Evolutionary conservation across 192 early-diverging fungal species (phyloP).

Genomic region (Rhizophagus prolifer): DNA sequence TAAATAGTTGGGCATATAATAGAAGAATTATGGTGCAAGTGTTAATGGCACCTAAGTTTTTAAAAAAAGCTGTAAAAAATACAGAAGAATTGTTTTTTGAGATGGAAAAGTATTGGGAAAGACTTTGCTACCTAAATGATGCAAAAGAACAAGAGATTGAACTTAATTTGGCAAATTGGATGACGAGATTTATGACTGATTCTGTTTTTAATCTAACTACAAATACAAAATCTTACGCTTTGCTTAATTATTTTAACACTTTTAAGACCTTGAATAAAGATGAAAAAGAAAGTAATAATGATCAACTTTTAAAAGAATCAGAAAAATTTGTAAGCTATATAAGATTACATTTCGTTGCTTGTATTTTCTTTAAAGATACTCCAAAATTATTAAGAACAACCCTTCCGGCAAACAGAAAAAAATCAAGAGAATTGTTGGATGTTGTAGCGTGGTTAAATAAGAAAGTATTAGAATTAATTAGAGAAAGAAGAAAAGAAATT

Average conservation of each 20-base stretch:
- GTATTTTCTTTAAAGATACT: slow-evolving; percentile 6
- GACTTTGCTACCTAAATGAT: not conserved
- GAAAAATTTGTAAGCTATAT: not conserved
- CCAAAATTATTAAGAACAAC: not conserved
- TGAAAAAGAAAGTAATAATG: not conserved
- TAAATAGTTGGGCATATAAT: not conserved
- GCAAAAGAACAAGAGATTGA: not conserved
- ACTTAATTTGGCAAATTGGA: not conserved
- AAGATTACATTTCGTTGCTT: not conserved
- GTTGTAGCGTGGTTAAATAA: not conserved
- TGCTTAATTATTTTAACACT: not conserved
- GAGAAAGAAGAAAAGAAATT: slow-evolving; percentile 12
- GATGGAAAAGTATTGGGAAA: slow-evolving; percentile 5
- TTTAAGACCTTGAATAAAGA: not conserved
- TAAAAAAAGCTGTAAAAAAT: not conserved
- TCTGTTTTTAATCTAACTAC: not conserved
- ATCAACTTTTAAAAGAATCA: not conserved
- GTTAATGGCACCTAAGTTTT: slow-evolving; percentile 5
- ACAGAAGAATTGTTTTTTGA: not conserved
- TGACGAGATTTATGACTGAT: not conserved
- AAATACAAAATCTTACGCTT: not conserved
- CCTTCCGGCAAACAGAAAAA: not conserved
- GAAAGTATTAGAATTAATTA: not conserved
- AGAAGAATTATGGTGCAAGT: not conserved
- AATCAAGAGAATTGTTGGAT: slow-evolving; percentile 2